Base-by-base conservation (phyloP, 352 stramenopile species). In the Aphanomyces invadans region DNA sequence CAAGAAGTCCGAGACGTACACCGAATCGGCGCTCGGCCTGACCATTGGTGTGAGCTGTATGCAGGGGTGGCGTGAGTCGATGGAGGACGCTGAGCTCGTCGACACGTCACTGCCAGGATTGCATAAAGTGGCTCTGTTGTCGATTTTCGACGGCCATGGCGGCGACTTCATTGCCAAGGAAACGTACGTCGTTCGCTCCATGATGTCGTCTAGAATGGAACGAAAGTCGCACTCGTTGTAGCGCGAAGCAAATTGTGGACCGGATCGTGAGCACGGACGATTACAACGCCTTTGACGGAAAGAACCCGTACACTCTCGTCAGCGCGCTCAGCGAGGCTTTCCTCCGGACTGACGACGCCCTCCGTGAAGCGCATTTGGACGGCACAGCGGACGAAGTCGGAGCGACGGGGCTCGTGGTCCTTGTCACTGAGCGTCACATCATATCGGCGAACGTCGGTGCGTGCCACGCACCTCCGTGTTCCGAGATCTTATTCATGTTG, bases 41-140 rank as follows among this genome's bases (percentile, higher is more conserved):
- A 68, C 55, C 17, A 86, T 95, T 55, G 84, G 76, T 69, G 82
- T 76, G 56, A 73, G 80, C 25, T 73, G 74, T 48, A 95, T 95
- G 86, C 86, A 95, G 63, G 86, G 86, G 19, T 95, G 86, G 86
- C 81, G 86, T 28, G 82, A 91, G 49, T 77, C 79, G 0, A 95
- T 95, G 86, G 86, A 95, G 78, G 83, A 92, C 71, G 74, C 83
- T 70, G 80, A 94, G 83, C 69, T 92, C 31, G 76, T 82, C 25
- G 70, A 75, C 32, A 54, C 89, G n/a, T 67, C 79, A 29, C 73
- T 80, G 5, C 53, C 71, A 21, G 31, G 31, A 10, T 21, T 25
- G 25, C n/a, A 39, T 9, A 67, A 67, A 4, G 32, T 42, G 4
- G 81, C 81, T 1, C 65, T 90, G 39, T 92, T 94, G 64, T 83